These are phyloP conservation scores for Entomortierella beljakovae DNA, from an alignment of 192 early-diverging fungal species.

Conservation along the genomic window DNA sequence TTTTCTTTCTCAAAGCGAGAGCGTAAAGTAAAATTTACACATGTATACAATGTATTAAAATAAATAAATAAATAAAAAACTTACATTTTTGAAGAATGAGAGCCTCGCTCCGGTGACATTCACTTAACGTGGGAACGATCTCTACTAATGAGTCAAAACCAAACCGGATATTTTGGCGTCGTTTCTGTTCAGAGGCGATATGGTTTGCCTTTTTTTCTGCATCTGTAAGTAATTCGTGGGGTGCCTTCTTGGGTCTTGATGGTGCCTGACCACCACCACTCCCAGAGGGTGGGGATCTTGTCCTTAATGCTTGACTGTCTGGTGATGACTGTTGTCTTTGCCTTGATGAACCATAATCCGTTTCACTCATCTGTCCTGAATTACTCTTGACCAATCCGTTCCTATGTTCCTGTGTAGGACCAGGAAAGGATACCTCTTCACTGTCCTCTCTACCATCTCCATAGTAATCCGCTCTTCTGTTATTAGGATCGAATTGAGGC, in stretches of 20 bases:
- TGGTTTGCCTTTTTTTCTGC: constrained; percentile 96
- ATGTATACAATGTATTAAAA: no score
- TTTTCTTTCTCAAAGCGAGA: no score
- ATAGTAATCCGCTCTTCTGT: constrained; percentile 9
- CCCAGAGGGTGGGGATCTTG: constrained; percentile 4
- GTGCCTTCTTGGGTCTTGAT: constrained; percentile 50
- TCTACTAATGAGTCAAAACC: constrained; percentile 93
- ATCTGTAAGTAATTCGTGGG: constrained; percentile 84
- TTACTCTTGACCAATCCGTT: constrained; percentile 16
- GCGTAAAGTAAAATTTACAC: no score
- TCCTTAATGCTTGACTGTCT: constrained; percentile 7
- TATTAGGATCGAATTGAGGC: constrained; percentile 1
- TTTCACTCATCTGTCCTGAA: not conserved
- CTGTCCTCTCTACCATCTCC: constrained; percentile 16
- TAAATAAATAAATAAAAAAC: constrained; percentile 8
- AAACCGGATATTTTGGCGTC: constrained; percentile 88
- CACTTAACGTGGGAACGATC: constrained; percentile 85
- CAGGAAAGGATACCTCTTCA: constrained; percentile 12
- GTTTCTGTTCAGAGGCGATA: constrained; percentile 94
- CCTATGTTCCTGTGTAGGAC: constrained; percentile 6
- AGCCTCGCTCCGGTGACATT: constrained; percentile 86
- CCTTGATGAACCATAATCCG: not conserved
- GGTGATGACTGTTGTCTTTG: not conserved
- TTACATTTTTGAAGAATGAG: constrained; percentile 85
- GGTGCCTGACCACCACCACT: constrained; percentile 1